Conservation (phyloP, 2,329 filamentous ascomycete species). For the Bipolaris cookei region DNA sequence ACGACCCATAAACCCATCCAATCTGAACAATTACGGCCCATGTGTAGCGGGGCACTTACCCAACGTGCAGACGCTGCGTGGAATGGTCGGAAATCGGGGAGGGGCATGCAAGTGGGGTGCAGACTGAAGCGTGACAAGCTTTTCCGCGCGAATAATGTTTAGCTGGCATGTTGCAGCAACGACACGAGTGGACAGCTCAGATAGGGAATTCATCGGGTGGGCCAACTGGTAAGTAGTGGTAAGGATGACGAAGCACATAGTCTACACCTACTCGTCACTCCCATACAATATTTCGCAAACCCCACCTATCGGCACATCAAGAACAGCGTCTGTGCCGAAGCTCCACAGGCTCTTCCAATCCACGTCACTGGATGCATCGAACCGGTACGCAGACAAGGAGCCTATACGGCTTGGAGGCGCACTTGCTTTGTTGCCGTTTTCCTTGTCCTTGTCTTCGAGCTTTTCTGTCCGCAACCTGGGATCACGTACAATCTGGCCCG, state of each 20-base stretch:
- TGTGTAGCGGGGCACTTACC: constrained; percentile 19
- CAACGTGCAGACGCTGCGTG: constrained; percentile 11
- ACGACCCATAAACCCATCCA: constrained; percentile 7
- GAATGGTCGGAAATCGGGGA: constrained; percentile 18
- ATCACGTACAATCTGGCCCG: constrained; percentile 62
- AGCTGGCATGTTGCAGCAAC: not conserved
- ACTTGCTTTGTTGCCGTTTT: constrained; percentile 50
- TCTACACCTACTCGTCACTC: constrained; percentile 46
- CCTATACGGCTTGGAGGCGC: constrained; percentile 45
- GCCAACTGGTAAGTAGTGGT: constrained; percentile 17
- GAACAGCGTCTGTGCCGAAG: constrained; percentile 91
- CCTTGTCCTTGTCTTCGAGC: constrained; percentile 37
- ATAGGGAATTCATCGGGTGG: not conserved
- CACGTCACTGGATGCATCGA: constrained; percentile 52
- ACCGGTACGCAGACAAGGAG: constrained; percentile 45
- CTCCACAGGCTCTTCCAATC: constrained; percentile 89
- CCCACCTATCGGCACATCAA: constrained; percentile 94
- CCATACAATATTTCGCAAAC: constrained; percentile 96
- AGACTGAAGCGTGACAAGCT: constrained; percentile 23
- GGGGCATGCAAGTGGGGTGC: constrained; percentile 32
- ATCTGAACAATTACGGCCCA: constrained; percentile 8
- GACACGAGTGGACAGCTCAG: not conserved
- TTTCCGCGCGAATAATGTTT: constrained; percentile 14
- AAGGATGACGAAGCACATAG: constrained; percentile 22
- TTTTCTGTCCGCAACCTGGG: constrained; percentile 30